Evolutionary conservation across 2,329 filamentous ascomycete species (phyloP).

Genomic region (Plenodomus lindquistii): DNA sequence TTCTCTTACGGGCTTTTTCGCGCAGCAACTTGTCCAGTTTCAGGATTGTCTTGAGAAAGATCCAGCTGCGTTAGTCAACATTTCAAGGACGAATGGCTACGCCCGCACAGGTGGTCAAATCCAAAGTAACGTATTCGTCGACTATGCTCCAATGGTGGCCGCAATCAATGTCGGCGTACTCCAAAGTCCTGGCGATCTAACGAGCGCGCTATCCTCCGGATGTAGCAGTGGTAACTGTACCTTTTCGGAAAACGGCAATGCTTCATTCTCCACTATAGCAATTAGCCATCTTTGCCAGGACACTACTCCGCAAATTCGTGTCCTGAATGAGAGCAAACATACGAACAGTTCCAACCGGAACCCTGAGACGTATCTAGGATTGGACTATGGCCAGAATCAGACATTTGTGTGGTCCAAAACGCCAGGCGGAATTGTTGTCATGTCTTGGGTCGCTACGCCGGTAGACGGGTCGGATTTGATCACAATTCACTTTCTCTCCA

Average conservation of each 20-base stretch:
- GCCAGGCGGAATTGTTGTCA: not conserved
- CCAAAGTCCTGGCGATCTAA: slow-evolving; percentile 7
- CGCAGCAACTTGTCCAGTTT: slow-evolving; percentile 13
- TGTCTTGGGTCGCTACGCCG: not conserved
- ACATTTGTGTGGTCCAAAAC: not conserved
- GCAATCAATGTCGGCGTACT: slow-evolving; percentile 11
- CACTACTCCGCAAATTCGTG: slow-evolving; percentile 3
- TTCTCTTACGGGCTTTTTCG: slow-evolving; percentile 6
- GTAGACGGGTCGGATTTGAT: not conserved
- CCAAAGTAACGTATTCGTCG: not conserved
- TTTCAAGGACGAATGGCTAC: slow-evolving; percentile 5
- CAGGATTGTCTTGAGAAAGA: slow-evolving; percentile 4
- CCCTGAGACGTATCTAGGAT: not conserved
- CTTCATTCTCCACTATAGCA: slow-evolving; percentile 11
- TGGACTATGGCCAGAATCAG: not conserved
- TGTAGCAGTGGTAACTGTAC: slow-evolving; percentile 16
- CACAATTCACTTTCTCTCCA: not conserved
- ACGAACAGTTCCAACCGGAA: not conserved
- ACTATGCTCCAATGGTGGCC: slow-evolving; percentile 4
- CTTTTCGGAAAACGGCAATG: slow-evolving; percentile 2
- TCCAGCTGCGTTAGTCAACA: not conserved
- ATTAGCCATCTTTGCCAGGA: slow-evolving; percentile 5
- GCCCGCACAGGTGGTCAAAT: not conserved
- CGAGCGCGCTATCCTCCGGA: slow-evolving; percentile 7
- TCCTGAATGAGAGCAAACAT: not conserved